Evolutionary conservation across 805 yeast species (phyloP), one percentile per base, ranked within the genome.

Genomic region (Myxozyma sirexii): DNA sequence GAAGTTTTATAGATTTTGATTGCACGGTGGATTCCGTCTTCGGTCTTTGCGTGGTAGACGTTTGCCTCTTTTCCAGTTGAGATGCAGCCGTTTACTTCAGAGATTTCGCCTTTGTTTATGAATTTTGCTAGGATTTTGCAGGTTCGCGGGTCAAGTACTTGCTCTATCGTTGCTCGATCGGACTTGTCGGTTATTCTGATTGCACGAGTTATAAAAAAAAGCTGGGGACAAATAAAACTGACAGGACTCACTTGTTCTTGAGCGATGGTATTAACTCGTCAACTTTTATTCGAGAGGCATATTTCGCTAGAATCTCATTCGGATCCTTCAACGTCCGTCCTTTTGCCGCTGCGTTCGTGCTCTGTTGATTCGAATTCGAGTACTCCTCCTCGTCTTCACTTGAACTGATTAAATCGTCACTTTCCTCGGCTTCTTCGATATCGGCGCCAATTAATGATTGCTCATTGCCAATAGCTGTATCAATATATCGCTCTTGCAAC

Each of bases 31-130:
- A 79, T 13, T 59, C 71, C 71, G 15, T 64, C 65, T 35, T 70
- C 71, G 17, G 74, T 70, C 56, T 67, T 68, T 12, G 96, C 97
- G 70, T 89, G 93, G 72, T 94, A 94, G 0, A 94, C 97, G 70
- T 94, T 94, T n/a, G 99, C 99, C 74, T 94, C 99, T 73, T 94
- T 94, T 49, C 99, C 99, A 0, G 99, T 94, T 68, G 94, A 85
- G 50, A 94, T 80, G 72, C 98, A 94, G 12, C 99, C 99, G 68
- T 92, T 90, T 68, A 94, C 86, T 66, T 88, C 84, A 1, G 94
- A 84, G 35, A 94, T 83, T 4, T 89, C 81, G 3, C 97, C 97
- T 67, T 88, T 86, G 69, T 85, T 88, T 73, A 90, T 86, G 72
- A 94, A 79, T 62, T 89, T 90, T 54, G 86, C 84, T 56, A 94